Conservation (phyloP, 2,329 filamentous ascomycete genomes). For the Penicillium sp. region DNA sequence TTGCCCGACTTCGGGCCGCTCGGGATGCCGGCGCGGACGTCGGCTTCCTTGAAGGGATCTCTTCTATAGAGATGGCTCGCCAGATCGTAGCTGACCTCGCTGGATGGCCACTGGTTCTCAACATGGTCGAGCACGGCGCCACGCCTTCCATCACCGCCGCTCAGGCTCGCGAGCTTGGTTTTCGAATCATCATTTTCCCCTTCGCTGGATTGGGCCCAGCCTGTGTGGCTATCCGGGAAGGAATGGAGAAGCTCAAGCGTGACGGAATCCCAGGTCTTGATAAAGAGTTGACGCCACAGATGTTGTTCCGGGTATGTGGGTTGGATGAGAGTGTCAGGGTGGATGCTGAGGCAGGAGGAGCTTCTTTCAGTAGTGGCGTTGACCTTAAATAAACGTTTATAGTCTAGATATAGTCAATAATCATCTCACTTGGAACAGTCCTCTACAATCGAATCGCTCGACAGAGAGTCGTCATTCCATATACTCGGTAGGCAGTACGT, state of each 20-base stretch:
- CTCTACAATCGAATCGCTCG: no score
- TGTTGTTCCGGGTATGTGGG: slow-evolving; percentile 50
- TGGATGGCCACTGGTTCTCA: slow-evolving; percentile 47
- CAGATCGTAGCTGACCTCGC: slow-evolving; percentile 42
- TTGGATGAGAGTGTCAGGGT: slow-evolving; percentile 47
- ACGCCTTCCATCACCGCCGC: slow-evolving; percentile 34
- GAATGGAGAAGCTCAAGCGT: slow-evolving; percentile 42
- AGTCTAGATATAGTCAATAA: background rate
- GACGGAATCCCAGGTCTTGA: slow-evolving; percentile 40
- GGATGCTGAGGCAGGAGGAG: slow-evolving; percentile 46
- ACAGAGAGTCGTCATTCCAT: no score
- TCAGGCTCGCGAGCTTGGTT: slow-evolving; percentile 39
- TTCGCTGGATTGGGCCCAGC: slow-evolving; percentile 47
- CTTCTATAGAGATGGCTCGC: slow-evolving; percentile 43
- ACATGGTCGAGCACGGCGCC: slow-evolving; percentile 51
- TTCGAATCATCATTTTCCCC: slow-evolving; percentile 50
- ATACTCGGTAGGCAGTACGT: no score
- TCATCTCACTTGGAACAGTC: no score
- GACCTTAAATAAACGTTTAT: slow-evolving; percentile 27
- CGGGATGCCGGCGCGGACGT: slow-evolving; percentile 48
- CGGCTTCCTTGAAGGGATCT: slow-evolving; percentile 49
- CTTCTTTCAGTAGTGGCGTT: slow-evolving; percentile 37
- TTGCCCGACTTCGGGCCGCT: slow-evolving; percentile 45
- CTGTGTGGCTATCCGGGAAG: slow-evolving; percentile 41
- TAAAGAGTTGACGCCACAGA: slow-evolving; percentile 41